phyloP scores from a whole-genome alignment of 176 grass and related monocot genomes.

The Avena atlantica region DNA sequence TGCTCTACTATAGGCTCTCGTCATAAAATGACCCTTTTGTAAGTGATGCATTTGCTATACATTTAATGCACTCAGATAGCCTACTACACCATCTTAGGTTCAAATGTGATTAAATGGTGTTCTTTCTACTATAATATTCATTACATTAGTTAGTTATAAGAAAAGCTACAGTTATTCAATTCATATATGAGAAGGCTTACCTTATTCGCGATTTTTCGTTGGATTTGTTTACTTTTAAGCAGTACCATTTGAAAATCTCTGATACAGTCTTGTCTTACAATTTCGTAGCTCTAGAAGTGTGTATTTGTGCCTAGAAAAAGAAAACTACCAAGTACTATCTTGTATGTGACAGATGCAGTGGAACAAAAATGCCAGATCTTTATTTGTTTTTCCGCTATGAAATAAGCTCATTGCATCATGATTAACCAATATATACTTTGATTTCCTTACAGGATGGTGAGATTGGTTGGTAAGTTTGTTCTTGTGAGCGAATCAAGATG shows the following conservation, averaged over 20 bases:
- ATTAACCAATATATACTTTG: background rate
- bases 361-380: background rate
- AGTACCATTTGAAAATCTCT: background rate
- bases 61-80: constrained; percentile 41
- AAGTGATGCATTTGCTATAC: constrained; percentile 47
- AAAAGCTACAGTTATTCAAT: background rate
- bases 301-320: background rate
- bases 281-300: background rate
- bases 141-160: background rate
- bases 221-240: background rate
- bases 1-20: constrained; percentile 34
- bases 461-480: background rate
- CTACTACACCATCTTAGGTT: background rate
- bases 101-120: constrained; percentile 8
- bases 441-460: constrained; percentile 20
- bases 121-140: background rate
- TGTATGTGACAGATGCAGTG: background rate
- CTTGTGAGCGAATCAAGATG: constrained; percentile 47
- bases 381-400: background rate
- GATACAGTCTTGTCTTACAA: background rate
- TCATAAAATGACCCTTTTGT: constrained; percentile 43
- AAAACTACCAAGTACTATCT: background rate
- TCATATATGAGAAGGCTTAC: background rate
- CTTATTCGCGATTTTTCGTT: background rate
- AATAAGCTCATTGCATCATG: background rate